Evolutionary conservation across 495 filamentous ascomycete genomes (phyloP).

Genomic region (Penicillium lagena): DNA sequence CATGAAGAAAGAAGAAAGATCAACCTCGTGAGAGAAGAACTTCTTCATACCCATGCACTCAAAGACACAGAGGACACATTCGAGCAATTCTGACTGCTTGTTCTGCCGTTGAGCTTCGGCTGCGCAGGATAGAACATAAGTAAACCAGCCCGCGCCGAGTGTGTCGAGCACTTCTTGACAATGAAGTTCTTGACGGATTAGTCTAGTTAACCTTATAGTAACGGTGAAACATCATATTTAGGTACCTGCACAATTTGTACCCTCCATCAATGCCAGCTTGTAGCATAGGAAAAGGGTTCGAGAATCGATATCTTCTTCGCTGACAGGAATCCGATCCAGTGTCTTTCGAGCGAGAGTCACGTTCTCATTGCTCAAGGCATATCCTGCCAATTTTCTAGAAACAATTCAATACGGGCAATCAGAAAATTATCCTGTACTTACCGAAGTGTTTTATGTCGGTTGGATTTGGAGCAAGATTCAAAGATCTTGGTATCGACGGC

Average conservation of each 20-base stretch:
- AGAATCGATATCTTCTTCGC: slow-evolving; percentile 46
- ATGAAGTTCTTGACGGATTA: too few relatives aligned
- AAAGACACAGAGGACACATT: neutral
- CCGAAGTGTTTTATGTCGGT: slow-evolving; percentile 64
- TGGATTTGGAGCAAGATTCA: slow-evolving; percentile 52
- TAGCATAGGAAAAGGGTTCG: slow-evolving; percentile 66
- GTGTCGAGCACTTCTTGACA: too few relatives aligned
- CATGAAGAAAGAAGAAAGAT: too few relatives aligned
- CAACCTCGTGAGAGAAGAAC: too few relatives aligned
- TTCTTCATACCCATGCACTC: too few relatives aligned
- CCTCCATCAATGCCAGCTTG: slow-evolving; percentile 32
- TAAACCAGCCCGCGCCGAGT: too few relatives aligned
- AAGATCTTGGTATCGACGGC: slow-evolving; percentile 58
- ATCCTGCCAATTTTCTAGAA: slow-evolving; percentile 63
- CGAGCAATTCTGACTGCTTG: slow-evolving; percentile 43
- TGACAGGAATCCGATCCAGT: slow-evolving; percentile 54
- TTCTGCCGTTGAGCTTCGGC: slow-evolving; percentile 59
- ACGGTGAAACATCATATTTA: too few relatives aligned
- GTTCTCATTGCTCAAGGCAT: slow-evolving; percentile 52
- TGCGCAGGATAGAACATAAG: slow-evolving; percentile 61
- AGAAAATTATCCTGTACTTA: slow-evolving; percentile 19
- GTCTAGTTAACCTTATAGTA: too few relatives aligned
- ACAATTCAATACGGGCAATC: slow-evolving; percentile 7
- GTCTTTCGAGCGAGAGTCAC: slow-evolving; percentile 43
- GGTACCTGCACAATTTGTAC: too few relatives aligned